Evolutionary conservation across 139 green algal genomes (phyloP).

Genomic region (Chlamydomonas incerta): DNA sequence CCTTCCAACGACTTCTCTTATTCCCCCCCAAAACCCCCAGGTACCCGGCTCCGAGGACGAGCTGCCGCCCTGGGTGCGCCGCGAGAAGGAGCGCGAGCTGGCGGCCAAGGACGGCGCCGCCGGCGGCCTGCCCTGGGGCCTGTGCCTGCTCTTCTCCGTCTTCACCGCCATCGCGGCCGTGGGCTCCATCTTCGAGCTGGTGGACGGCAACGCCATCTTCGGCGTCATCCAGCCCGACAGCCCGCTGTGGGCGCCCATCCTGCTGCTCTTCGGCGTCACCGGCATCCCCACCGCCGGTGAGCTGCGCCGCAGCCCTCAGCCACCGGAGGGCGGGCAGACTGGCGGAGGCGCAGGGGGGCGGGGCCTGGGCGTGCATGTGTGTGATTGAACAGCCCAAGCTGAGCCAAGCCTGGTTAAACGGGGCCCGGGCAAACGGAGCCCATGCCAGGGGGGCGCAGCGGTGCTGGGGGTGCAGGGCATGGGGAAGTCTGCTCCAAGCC

Average conservation of each 20-base stretch:
- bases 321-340: no score
- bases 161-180: conserved; percentile 87
- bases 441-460: no score
- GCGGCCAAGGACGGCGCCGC: conserved; percentile 35
- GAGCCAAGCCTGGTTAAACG: no score
- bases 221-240: conserved; percentile 71
- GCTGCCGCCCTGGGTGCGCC: conserved; percentile 80
- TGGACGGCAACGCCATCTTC: conserved; percentile 70
- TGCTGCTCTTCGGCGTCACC: conserved; percentile 84
- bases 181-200: conserved; percentile 75
- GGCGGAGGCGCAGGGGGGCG: no score
- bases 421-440: no score
- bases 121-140: conserved; percentile 73
- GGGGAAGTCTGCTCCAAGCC: no score
- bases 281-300: conserved; percentile 78
- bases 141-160: conserved; percentile 80
- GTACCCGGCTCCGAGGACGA: conserved; percentile 60
- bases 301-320: no score
- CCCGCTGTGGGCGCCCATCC: conserved; percentile 81
- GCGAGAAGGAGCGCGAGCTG: conserved; percentile 82
- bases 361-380: no score
- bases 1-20: no score
- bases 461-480: no score
- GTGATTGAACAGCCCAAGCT: no score
- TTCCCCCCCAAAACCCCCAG: no score